Evolutionary conservation across 805 yeast species (phyloP), one percentile per base, ranked within the genome.

Genomic region (Lipomyces starkeyi): DNA sequence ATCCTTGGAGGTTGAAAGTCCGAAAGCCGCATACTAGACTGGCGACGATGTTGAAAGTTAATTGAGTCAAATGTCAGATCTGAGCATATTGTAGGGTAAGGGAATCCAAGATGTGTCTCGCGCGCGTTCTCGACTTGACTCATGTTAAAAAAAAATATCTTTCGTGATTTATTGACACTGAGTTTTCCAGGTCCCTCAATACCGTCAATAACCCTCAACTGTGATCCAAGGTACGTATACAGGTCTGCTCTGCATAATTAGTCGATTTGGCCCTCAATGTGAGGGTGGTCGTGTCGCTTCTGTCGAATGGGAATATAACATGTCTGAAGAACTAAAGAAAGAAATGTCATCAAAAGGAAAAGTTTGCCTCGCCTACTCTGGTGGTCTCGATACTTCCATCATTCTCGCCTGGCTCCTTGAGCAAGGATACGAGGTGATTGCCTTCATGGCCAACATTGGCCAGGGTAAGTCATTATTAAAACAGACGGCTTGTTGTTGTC

Each of bases 301-400:
- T 37, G 5, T 37, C 43, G 43, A 37, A 37, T 37, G 17, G 17
- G 17, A 13, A 13, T 13, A 17, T 29, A 29, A 29, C 2, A 29
- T 29, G 7, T 29, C 32, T 29, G 5, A 29, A 29, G 4, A 17
- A 3, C 54, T 11, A 22, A 14, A 22, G 2, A 20, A 14, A 49
- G 49, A 47, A 17, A 63, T 63, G 98, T 89, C 49, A n/a, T 43
- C 97, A 62, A 94, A 95, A 82, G 99, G 99, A 79, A 94, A 94
- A 84, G 99, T 95, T 80, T 95, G 99, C 87, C 87, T 95, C 80
- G 99, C 99, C 65, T 95, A 95, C 85, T 95, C 98, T 62, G 99
- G 99, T 77, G 99, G 99, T 84, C 87, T 95, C 77, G 99, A 95
- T 80, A 95, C 99, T 85, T 93, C 98, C 34, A 91, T 95, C 71